Base-by-base conservation (phyloP, 2,329 filamentous ascomycete species). In the Arachnomyces sp. region DNA sequence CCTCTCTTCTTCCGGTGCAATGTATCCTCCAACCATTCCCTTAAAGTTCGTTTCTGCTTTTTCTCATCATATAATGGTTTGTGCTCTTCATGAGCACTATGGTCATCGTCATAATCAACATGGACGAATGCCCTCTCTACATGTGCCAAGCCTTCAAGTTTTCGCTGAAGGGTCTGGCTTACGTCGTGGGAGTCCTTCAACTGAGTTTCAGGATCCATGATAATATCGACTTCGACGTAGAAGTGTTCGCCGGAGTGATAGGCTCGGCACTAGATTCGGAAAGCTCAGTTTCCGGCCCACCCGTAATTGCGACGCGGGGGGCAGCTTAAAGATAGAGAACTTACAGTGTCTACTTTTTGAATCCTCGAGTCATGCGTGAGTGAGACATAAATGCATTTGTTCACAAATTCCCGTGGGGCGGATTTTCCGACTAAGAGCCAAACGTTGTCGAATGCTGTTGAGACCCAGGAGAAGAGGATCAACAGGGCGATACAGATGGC, bases 171-270 rank as follows among this genome's bases (percentile, higher is more conserved):
- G 7, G 68, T 67, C 54, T 80, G 76, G 15, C 72, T 72, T 17
- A 80, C 72, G 46, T 80, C 76, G 48, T 80, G 76, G 2, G 74
- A 74, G 38, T 77, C 61, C 43, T 68, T 72, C 17, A 79, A 61
- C 5, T 72, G 73, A 2, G 70, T 64, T 3, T 67, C 60, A 45
- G 72, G 72, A 50, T 77, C 70, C 65, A 80, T 76, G 37, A 80
- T 69, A 38, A 80, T 68, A 49, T 80, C 76, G 3, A 80, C 71
- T 49, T 80, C 76, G 13, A 79, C 76, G 47, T 78, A 79, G 49
- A 77, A 76, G 30, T 72, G 68, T 46, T 79, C 73, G 0, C 77
- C 76, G 0, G 74, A 74, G 50, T 79, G 75, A 52, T 80, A 80
- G 3, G 76, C 76, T 40, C 72, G 70, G 55, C 72, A 75, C 43